phyloP scores from a whole-genome alignment of 2,329 filamentous ascomycete species.

The Alternaria tenuissima region DNA sequence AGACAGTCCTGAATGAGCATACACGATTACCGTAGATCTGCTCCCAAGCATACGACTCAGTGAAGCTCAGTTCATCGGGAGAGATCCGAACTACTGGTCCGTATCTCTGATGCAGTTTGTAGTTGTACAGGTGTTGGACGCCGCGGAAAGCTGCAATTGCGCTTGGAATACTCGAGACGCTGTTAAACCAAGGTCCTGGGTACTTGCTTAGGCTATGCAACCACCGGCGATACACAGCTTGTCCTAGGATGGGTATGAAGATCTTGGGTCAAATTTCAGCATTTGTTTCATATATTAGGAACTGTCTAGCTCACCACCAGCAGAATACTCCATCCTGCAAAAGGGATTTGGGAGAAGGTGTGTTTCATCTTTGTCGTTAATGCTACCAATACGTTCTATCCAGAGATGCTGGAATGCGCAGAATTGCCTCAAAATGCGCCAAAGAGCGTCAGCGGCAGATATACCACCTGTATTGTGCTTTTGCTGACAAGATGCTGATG shows the following conservation, averaged over 20 bases:
- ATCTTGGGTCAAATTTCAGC: background rate
- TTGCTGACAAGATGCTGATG: background rate
- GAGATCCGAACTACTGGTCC: background rate
- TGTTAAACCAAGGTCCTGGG: slow-evolving; percentile 1
- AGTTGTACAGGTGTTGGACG: slow-evolving; percentile 2
- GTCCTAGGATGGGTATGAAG: background rate
- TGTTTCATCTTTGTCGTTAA: background rate
- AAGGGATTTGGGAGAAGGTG: background rate
- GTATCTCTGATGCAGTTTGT: slow-evolving; percentile 1
- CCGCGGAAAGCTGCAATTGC: background rate
- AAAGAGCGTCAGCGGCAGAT: background rate
- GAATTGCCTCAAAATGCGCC: too few species aligned
- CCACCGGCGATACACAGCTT: background rate
- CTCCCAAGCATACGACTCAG: background rate
- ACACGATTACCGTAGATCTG: slow-evolving; percentile 1
- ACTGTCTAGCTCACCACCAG: background rate
- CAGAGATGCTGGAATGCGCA: background rate
- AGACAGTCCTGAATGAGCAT: background rate
- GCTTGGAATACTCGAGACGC: background rate
- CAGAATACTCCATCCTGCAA: background rate
- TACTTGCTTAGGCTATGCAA: background rate
- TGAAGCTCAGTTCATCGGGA: background rate
- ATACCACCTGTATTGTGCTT: background rate
- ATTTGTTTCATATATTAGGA: background rate
- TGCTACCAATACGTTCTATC: background rate